Evolutionary conservation across 2,329 filamentous ascomycete species (phyloP), one percentile per base, ranked within the genome.

Genomic region (Aphanoascus verrucosus): DNA sequence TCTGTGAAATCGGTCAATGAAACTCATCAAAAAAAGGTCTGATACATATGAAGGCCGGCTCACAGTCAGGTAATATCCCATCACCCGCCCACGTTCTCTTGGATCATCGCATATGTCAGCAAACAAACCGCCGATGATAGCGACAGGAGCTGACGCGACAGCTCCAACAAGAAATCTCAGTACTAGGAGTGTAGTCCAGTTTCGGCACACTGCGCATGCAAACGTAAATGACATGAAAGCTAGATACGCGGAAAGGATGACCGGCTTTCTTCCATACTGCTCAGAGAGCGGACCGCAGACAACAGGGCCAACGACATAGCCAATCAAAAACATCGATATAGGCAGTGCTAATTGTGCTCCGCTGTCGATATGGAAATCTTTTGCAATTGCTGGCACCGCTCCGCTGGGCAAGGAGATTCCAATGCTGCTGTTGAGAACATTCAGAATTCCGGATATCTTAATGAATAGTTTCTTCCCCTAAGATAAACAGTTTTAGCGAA

Each of bases 201-300:
- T 72, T 1, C 69, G 66, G 0, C 70, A 67, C 7, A 76, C 54
- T 0, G 73, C 73, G 50, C 70, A 75, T 2, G 65, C 72, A 52
- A 74, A 62, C 14, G 67, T 74, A 59, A 70, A 75, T 2, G 68
- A 57, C 48, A 64, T 71, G 53, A 70, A 74, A 1, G 67, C 58
- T 11, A 66, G n/a, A 57, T 81, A 82, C 0, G 78, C 74, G 1
- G 65, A 66, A 0, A 82, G 65, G 58, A 82, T 59, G 3, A 73
- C 67, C 1, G 60, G 60, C 55, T 66, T 68, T 9, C 73, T 67
- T 0, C 73, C 73, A 53, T 67, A 66, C 32, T 70, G 62, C 46
- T 76, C 73, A 1, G 69, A 72, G 11, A 73, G 60, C 0, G 73
- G 73, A 0, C 69, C 71, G 52, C 68, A 74, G 3, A 75, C 44